phyloP scores from a whole-genome alignment of 352 stramenopile genomes.

The Phytophthora boehmeriae region DNA sequence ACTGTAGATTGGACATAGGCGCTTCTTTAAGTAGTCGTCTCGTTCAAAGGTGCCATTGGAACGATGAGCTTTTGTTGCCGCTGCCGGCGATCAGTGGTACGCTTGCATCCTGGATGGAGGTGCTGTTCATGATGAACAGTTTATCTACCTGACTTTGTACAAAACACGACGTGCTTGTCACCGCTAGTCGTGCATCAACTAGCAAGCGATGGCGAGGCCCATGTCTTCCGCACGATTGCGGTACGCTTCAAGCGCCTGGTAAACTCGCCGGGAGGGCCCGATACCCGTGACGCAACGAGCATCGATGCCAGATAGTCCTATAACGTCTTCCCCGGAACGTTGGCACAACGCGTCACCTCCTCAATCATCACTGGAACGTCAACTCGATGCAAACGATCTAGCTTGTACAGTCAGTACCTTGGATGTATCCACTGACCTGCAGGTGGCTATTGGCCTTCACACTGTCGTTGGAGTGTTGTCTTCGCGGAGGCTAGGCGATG shows the following conservation, averaged over 20 bases:
- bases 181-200: constrained; percentile 11
- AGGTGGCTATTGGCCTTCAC: constrained; percentile 6
- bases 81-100: too few relatives aligned
- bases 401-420: background rate
- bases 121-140: too few relatives aligned
- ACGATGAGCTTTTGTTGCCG: too few relatives aligned
- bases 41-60: too few relatives aligned
- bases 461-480: constrained; percentile 12
- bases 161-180: constrained; percentile 7
- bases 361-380: background rate
- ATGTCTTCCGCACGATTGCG: constrained; percentile 17
- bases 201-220: background rate
- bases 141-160: background rate
- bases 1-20: too few relatives aligned
- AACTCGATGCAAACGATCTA: background rate
- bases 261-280: constrained; percentile 12
- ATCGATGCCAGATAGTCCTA: constrained; percentile 9
- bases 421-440: background rate
- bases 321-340: constrained; percentile 4
- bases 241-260: constrained; percentile 33
- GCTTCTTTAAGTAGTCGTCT: too few relatives aligned
- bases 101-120: too few relatives aligned
- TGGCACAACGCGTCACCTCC: constrained; percentile 8
- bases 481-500: too few relatives aligned
- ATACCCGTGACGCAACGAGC: constrained; percentile 12